Evolutionary conservation across 352 stramenopile species (phyloP).

Genomic region (Phytophthora citrophthora): DNA sequence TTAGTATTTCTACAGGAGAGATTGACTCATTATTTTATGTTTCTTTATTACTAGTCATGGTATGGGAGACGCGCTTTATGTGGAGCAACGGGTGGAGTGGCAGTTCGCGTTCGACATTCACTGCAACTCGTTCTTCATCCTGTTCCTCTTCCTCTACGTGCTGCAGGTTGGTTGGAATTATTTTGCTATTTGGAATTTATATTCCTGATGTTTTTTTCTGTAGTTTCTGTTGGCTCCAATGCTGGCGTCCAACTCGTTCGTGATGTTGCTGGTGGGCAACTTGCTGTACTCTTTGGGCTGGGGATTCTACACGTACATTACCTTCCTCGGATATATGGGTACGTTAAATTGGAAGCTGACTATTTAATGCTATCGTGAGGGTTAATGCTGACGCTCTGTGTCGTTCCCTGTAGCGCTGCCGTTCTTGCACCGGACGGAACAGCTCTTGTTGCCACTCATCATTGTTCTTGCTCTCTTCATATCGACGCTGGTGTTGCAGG

Average conservation of each 20-base stretch:
- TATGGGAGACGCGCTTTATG: slow-evolving; percentile 85
- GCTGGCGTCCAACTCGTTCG: slow-evolving; percentile 89
- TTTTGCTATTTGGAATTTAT: slow-evolving; percentile 17
- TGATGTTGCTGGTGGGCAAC: slow-evolving; percentile 93
- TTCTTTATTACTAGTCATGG: slow-evolving; percentile 44
- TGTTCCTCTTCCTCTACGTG: slow-evolving; percentile 97
- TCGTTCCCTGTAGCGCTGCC: slow-evolving; percentile 64
- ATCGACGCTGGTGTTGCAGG: slow-evolving; percentile 81
- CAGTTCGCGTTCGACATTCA: slow-evolving; percentile 99
- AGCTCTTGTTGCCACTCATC: slow-evolving; percentile 88
- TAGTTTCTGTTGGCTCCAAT: slow-evolving; percentile 97
- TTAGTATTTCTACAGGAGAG: neutral
- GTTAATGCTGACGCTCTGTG: slow-evolving; percentile 7
- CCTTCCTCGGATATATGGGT: slow-evolving; percentile 97
- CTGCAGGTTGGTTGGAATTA: slow-evolving; percentile 59
- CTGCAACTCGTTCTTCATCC: slow-evolving; percentile 98
- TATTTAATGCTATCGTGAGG: neutral
- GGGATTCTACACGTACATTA: slow-evolving; percentile 98
- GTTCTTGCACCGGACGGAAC: slow-evolving; percentile 91
- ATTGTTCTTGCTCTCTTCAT: slow-evolving; percentile 78
- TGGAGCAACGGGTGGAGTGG: slow-evolving; percentile 98
- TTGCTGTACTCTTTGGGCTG: slow-evolving; percentile 94
- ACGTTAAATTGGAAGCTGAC: slow-evolving; percentile 15
- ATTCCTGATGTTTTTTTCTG: slow-evolving; percentile 18
- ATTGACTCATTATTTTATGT: slow-evolving; percentile 5